Evolutionary conservation across 2,329 filamentous ascomycete species (phyloP), one percentile per base, ranked within the genome.

Genomic region (Alternaria atra): DNA sequence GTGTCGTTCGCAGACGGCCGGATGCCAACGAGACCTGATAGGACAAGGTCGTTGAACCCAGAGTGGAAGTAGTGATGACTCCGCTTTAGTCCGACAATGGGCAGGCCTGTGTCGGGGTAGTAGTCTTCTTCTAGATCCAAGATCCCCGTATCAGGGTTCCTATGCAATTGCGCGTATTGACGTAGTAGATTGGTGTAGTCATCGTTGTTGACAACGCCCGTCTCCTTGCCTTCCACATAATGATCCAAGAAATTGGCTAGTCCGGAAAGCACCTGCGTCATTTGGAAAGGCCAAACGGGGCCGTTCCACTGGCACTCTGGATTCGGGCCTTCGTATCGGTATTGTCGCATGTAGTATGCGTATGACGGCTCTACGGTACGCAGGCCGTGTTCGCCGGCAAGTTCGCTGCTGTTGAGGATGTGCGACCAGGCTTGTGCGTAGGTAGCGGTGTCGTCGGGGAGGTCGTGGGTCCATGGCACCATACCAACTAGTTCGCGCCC

Each of bases 31-130:
- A 82, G 70, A 0, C 81, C 81, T 0, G 78, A 76, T 13, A 82
- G 72, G 34, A 82, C 68, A 2, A 79, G 71, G 56, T 83, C 81
- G 27, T 79, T 73, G 62, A 77, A 83, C 1, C 80, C 80, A 2
- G 80, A 82, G 69, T 83, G 81, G 71, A 82, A 82, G 66, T 82
- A 83, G 55, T 83, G 81, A 13, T 76, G 79, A 2, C 78, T 80
- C 6, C 81, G 77, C 30, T 77, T 74, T 5, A 82, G 73, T 0
- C 80, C 80, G 2, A 82, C 80, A 27, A 82, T 80, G 0, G 79
- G 79, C 0, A 72, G 71, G 1, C 79, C 75, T n/a, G 80, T 78
- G 56, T 80, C 79, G 0, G 81, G 74, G 42, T 82, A 75, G 62
- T 82, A 82, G 58, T 82, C 79, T 66, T 83, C 81, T 60, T 82